phyloP scores from a whole-genome alignment of 331 rosid species.

The Quercus phellos region DNA sequence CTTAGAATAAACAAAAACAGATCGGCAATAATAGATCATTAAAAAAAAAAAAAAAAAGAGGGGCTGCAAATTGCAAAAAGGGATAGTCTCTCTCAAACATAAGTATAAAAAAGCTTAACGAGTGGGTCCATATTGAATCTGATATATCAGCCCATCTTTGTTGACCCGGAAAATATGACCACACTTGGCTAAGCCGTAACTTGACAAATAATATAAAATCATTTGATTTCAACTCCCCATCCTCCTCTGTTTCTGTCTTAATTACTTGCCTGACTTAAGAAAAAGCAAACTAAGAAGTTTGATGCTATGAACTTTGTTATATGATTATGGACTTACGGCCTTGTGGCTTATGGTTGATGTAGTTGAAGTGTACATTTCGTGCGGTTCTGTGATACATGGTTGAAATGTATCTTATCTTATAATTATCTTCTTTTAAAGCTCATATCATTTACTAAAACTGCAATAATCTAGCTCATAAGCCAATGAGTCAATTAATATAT shows the following conservation, averaged over 20 bases:
- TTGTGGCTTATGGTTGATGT: not conserved
- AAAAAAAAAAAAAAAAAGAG: not conserved
- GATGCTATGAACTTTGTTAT: not conserved
- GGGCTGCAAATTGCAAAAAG: slow-evolving; percentile 1
- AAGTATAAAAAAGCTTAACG: not conserved
- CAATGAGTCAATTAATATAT: too few relatives aligned
- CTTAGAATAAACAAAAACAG: too few relatives aligned
- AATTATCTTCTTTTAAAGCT: not conserved
- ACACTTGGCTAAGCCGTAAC: not conserved
- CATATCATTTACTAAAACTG: too few relatives aligned
- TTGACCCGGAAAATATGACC: slow-evolving; percentile 22
- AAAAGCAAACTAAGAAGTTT: not conserved
- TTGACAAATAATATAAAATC: not conserved
- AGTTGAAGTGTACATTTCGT: not conserved
- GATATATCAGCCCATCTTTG: slow-evolving; percentile 24
- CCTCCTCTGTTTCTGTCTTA: not conserved
- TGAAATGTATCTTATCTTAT: not conserved
- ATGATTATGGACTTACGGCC: too few relatives aligned
- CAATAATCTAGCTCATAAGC: too few relatives aligned
- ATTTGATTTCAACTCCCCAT: not conserved
- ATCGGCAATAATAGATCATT: not conserved
- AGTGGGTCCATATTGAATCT: slow-evolving; percentile 5
- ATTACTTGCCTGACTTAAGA: slow-evolving; percentile 1
- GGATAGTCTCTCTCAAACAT: not conserved
- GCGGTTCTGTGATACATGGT: not conserved